Conservation (phyloP, 345 rosid genomes). For the Euphorbia lathyris region DNA sequence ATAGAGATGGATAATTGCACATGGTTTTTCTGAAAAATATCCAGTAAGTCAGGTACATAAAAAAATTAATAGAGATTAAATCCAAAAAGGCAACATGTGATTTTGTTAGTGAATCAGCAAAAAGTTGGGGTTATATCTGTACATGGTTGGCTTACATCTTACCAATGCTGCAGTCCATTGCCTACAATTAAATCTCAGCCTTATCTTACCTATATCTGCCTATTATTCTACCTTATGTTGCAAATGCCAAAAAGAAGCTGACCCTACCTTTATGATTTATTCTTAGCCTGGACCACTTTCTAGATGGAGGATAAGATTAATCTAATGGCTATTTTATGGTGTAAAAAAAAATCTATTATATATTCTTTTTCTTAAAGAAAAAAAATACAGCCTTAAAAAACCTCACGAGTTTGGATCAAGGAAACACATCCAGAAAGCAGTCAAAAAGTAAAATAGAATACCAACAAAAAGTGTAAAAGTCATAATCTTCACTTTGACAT, state of each 20-base stretch:
- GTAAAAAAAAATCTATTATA: too few relatives aligned
- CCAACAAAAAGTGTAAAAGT: too few relatives aligned
- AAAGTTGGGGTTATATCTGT: conserved; percentile 21
- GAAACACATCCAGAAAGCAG: too few relatives aligned
- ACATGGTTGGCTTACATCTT: conserved; percentile 31
- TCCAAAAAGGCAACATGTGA: conserved; percentile 14
- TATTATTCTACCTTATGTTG: neutral
- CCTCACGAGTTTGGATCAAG: too few relatives aligned
- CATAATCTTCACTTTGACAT: too few relatives aligned
- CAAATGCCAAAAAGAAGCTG: conserved; percentile 3
- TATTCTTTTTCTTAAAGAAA: too few relatives aligned
- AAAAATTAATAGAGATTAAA: conserved; percentile 1
- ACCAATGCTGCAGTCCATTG: conserved; percentile 22
- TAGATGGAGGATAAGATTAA: neutral
- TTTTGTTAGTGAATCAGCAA: conserved; percentile 13
- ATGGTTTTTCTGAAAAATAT: conserved; percentile 4
- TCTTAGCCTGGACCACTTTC: conserved; percentile 8
- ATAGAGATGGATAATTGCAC: neutral
- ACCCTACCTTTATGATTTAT: neutral
- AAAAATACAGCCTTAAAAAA: too few relatives aligned
- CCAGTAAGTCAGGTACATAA: neutral
- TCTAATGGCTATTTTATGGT: neutral
- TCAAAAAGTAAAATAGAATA: too few relatives aligned
- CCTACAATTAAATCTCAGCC: conserved; percentile 29
- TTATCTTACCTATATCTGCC: neutral